phyloP scores from a whole-genome alignment of 2,329 filamentous ascomycete species.

The Claviceps purpurea region DNA sequence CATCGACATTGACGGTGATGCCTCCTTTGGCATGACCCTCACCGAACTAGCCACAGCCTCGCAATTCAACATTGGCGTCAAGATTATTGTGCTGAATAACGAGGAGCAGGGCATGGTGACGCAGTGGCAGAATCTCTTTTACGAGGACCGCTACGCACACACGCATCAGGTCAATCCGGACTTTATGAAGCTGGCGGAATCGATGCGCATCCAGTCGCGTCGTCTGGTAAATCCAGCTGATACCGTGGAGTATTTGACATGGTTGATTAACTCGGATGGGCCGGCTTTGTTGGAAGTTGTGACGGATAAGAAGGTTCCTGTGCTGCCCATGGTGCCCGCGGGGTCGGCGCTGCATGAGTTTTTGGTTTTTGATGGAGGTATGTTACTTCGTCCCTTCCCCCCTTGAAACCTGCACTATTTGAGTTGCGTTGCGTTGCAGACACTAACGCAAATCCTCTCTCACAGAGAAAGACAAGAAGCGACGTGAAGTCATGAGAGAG shows the following conservation, averaged over 20 bases:
- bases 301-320: constrained; percentile 82
- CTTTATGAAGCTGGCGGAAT: constrained; percentile 82
- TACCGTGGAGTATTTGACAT: constrained; percentile 63
- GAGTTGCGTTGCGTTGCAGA: too few relatives aligned
- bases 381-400: constrained; percentile 5
- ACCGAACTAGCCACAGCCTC: constrained; percentile 85
- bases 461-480: constrained; percentile 52
- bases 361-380: constrained; percentile 33
- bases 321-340: constrained; percentile 93
- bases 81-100: constrained; percentile 92
- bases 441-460: not conserved
- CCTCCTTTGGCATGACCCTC: constrained; percentile 97
- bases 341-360: constrained; percentile 87
- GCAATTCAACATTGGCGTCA: constrained; percentile 92
- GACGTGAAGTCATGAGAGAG: constrained; percentile 53
- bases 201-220: constrained; percentile 74
- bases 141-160: constrained; percentile 82
- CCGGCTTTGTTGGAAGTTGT: constrained; percentile 86
- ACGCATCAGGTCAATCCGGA: constrained; percentile 94
- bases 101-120: constrained; percentile 97
- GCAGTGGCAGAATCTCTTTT: constrained; percentile 97
- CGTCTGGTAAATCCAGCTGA: constrained; percentile 63
- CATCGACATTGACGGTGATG: constrained; percentile 91
- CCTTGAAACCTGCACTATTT: too few relatives aligned
- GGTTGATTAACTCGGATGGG: constrained; percentile 83